These are phyloP conservation scores for Aspergillus persii DNA, from an alignment of 2,329 filamentous ascomycete species.

Conservation along the genomic window DNA sequence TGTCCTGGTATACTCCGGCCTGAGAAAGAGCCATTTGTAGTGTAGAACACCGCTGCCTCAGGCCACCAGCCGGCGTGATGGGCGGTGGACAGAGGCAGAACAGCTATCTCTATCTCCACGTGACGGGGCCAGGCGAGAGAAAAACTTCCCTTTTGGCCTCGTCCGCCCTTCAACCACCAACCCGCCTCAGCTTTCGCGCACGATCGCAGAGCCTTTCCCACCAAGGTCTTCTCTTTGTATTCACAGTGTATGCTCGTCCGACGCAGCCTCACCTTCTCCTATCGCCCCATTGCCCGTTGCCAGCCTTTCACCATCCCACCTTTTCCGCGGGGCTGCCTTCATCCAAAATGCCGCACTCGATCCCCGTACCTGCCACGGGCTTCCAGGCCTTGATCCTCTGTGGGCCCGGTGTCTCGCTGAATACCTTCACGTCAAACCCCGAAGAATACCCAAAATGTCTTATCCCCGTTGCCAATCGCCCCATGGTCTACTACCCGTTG, in stretches of 20 bases:
- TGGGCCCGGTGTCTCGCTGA: conserved; percentile 49
- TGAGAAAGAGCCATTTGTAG: too few relatives aligned
- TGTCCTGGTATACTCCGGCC: too few relatives aligned
- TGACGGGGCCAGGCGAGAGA: neutral
- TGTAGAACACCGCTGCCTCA: too few relatives aligned
- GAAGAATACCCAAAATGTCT: conserved; percentile 50
- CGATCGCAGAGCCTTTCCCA: neutral
- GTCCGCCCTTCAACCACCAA: neutral
- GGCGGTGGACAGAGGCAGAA: neutral
- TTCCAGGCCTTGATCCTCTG: conserved; percentile 51
- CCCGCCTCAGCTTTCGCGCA: neutral
- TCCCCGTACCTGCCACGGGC: conserved; percentile 56
- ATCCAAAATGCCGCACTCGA: conserved; percentile 30
- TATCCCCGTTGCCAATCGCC: conserved; percentile 50
- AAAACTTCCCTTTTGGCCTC: neutral
- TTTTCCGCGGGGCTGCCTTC: neutral
- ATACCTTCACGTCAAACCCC: conserved; percentile 50
- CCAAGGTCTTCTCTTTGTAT: neutral
- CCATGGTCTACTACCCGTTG: conserved; percentile 51
- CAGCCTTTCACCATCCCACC: neutral
- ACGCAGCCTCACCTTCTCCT: neutral
- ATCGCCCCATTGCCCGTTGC: neutral
- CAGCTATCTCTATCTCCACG: neutral
- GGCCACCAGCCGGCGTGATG: too few relatives aligned
- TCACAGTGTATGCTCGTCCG: neutral